phyloP scores from a whole-genome alignment of 2,329 filamentous ascomycete species.

The Microsporum audouinii region DNA sequence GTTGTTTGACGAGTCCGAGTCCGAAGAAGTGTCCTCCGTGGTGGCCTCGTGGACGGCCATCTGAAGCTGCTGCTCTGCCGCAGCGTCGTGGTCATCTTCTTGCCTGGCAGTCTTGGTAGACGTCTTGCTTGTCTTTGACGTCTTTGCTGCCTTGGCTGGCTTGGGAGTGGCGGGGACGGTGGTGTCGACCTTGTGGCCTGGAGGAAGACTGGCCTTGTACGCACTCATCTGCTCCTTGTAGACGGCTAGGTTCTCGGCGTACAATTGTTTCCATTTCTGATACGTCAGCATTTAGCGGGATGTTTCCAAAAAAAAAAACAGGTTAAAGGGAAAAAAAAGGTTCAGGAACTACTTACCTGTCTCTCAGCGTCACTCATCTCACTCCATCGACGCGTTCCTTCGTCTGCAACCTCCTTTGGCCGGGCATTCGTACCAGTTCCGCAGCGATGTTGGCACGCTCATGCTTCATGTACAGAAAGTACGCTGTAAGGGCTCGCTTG shows the following conservation, averaged over 20 bases:
- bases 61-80: constrained; percentile 30
- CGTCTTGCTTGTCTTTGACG: neutral
- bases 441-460: constrained; percentile 70
- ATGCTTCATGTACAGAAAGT: constrained; percentile 88
- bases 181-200: neutral
- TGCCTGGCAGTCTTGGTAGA: neutral
- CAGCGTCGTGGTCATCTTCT: constrained; percentile 29
- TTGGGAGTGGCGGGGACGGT: neutral
- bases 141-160: neutral
- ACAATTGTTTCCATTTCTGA: constrained; percentile 46
- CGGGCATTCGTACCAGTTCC: constrained; percentile 60
- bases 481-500: constrained; percentile 85
- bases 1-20: constrained; percentile 26
- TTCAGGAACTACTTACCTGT: constrained; percentile 36
- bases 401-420: constrained; percentile 77
- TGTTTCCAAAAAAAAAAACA: constrained; percentile 1
- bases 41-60: constrained; percentile 30
- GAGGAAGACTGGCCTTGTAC: constrained; percentile 43
- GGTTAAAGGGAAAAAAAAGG: neutral
- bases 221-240: constrained; percentile 46
- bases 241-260: constrained; percentile 44
- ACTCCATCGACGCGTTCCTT: constrained; percentile 77
- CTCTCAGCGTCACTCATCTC: constrained; percentile 66
- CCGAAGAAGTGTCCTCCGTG: constrained; percentile 25
- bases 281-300: neutral